phyloP scores from a whole-genome alignment of 129 eudicot genomes.

The Dittrichia graveolens region DNA sequence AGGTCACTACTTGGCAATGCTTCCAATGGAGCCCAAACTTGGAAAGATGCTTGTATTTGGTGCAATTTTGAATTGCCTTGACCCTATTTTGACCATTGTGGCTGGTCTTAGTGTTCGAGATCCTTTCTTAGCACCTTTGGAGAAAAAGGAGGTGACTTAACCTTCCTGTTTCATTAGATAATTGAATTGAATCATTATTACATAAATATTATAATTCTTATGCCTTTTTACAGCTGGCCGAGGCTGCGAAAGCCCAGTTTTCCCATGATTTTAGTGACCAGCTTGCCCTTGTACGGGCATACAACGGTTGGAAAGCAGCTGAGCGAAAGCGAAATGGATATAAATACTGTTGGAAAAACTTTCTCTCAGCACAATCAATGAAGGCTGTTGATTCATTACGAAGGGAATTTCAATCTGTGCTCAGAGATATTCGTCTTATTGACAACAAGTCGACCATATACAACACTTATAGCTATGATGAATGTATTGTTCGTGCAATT shows the following conservation, averaged over 20 bases:
- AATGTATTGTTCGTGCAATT: constrained; percentile 69
- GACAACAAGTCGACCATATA: constrained; percentile 51
- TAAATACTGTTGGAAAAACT: constrained; percentile 86
- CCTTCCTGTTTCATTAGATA: constrained; percentile 12
- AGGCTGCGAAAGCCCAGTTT: constrained; percentile 83
- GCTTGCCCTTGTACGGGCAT: constrained; percentile 83
- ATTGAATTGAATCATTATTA: not conserved
- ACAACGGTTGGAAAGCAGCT: constrained; percentile 79
- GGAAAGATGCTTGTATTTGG: constrained; percentile 93
- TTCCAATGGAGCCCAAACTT: constrained; percentile 93
- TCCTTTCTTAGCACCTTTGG: constrained; percentile 82
- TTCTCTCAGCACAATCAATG: constrained; percentile 81
- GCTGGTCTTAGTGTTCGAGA: constrained; percentile 86
- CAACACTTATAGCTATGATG: constrained; percentile 69
- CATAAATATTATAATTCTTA: constrained; percentile 11
- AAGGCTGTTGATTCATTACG: constrained; percentile 82
- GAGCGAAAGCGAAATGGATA: constrained; percentile 61
- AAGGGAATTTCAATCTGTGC: constrained; percentile 66
- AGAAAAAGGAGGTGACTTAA: constrained; percentile 76
- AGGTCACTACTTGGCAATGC: constrained; percentile 82
- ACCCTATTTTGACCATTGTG: constrained; percentile 76
- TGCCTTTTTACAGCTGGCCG: constrained; percentile 62
- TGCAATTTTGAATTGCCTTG: constrained; percentile 68
- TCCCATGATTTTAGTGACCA: constrained; percentile 81
- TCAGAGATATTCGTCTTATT: constrained; percentile 64